Evolutionary conservation across 495 filamentous ascomycete genomes (phyloP), one percentile per base, ranked within the genome.

Genomic region (Aspergillus sclerotiicarbonarius): DNA sequence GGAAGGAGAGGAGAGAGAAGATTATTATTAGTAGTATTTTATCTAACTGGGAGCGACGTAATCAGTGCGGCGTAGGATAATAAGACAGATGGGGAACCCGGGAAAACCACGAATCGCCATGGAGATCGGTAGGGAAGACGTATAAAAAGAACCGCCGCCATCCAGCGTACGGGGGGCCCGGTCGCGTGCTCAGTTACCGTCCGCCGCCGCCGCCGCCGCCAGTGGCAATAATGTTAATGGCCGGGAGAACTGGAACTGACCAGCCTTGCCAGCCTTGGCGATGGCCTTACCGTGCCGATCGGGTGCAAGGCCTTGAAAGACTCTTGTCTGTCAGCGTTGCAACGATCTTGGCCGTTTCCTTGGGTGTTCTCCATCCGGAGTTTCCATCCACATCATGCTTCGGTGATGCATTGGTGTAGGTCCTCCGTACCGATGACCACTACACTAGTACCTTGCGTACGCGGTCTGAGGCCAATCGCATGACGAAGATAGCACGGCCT

Each of bases 131-230:
- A 50, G 47, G 47, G 47, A 50, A 50, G 31, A 16, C 31, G 47
- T 31, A 31, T 50, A 50, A n/a, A 32, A 50, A 25, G 47, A 32
- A 50, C 29, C 25, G 31, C 47, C 9, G 13, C 31, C 30, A 29
- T 21, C 15, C 25, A 16, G 31, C 37, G 10, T 41, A 41, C 10
- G n/a, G 37, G 44, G 25, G 18, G 44, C 19, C 18, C 18, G 47
- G 47, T 50, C 47, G 47, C 47, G 47, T 50, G 47, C 47, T 13
- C 47, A 50, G 25, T 50, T 50, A 50, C 47, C 25, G 47, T 50
- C 13, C 29, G 25, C n/a, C 31, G 44, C 44, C 29, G 25, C n/a
- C 31, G 44, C 44, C 10, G 25, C 18, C 18, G 25, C 44, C 16
- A 21, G 44, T 21, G 44, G 44, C 44, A 46, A 46, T n/a, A n/a